Percentiles rank a stretch among this genome's conserved stretches.
These are phyloP conservation scores for Penicillium dipodomyicola DNA, from an alignment of 495 filamentous ascomycete species.

Conservation along the genomic window DNA sequence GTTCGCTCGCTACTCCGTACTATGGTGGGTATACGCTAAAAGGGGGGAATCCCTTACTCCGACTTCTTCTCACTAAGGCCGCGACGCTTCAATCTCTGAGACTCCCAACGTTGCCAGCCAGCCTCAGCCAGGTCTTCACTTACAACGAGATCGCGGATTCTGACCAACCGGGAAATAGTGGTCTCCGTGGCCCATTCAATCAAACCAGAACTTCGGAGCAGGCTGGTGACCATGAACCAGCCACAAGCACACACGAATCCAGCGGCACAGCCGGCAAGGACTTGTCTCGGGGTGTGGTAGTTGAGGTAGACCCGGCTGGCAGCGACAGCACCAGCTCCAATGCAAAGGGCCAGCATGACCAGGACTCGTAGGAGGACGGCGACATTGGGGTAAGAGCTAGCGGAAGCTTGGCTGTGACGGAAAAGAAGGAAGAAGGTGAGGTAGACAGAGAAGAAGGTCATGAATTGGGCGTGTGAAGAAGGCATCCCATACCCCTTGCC, in stretches of 20 bases:
- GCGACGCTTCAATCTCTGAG: constrained; percentile 38
- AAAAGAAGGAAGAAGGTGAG: constrained; percentile 77
- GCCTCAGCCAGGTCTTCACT: constrained; percentile 88
- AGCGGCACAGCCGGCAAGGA: constrained; percentile 71
- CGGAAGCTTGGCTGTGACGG: constrained; percentile 64
- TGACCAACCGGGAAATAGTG: constrained; percentile 59
- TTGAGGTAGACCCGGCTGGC: constrained; percentile 82
- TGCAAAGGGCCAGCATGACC: constrained; percentile 55
- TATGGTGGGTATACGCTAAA: not conserved
- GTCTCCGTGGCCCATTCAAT: constrained; percentile 71
- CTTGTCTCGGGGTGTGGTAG: constrained; percentile 90
- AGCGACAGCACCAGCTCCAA: constrained; percentile 67
- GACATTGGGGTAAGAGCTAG: constrained; percentile 41
- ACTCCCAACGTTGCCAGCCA: constrained; percentile 91
- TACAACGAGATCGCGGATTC: constrained; percentile 80
- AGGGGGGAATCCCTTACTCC: constrained; percentile 19
- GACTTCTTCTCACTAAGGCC: constrained; percentile 31
- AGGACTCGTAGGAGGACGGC: constrained; percentile 56
- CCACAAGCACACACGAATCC: constrained; percentile 66
- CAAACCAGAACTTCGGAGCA: constrained; percentile 59
- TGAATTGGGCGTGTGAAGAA: constrained; percentile 95
- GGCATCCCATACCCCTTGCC: constrained; percentile 99
- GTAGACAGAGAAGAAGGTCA: constrained; percentile 82
- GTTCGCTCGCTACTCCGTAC: constrained; percentile 3
- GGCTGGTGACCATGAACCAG: constrained; percentile 74